Evolutionary conservation across 2,329 filamentous ascomycete genomes (phyloP), one percentile per base, ranked within the genome.

Genomic region (Nannizzia gypsea): DNA sequence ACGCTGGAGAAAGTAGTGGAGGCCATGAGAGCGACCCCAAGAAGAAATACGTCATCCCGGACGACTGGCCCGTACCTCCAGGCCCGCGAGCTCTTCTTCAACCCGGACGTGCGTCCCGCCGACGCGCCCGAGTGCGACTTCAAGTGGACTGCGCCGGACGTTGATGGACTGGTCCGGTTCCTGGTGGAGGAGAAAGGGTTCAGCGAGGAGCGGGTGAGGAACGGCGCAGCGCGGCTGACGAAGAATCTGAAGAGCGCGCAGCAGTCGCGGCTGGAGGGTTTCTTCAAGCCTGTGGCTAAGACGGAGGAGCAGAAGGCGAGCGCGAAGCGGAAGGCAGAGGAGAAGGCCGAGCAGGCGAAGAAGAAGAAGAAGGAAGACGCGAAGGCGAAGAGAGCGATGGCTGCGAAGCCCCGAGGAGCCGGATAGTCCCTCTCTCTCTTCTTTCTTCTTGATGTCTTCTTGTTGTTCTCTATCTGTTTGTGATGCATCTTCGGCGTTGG

Each of bases 1-100:
- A 84, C 82, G 3, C 82, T 99, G 46, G 93, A 99, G 70, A 88
- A 88, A 61, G 86, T 99, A 1, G 85, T 97, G 48, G 89, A 90
- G 63, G 81, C 79, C 63, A 87, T 96, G 78, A 92, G 69, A 85
- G 84, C 42, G 87, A 90, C 66, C 78, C 83, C 11, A 89, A 89
- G 72, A 80, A 85, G 64, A 95, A 93, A 70, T 96, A 88, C 74
- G 82, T 81, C 0, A 79, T 99, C 11, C 93, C 93, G 0, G 91
- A 96, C n/a, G 89, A 96, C 76, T 99, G 93, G 92, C 93, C 93
- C 93, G 0, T 99, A 87, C 73, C 80, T 87, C 67, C 91, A 99
- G 68, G 95, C 93, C 6, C 88, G 95, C 44, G 84, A 90, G 17
- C 83, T 99, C 28, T 97, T 99, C 78, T 86, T 95, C 70, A 81